These are phyloP conservation scores for Chlorella sp. DNA, from an alignment of 139 green algal species.

Conservation along the genomic window DNA sequence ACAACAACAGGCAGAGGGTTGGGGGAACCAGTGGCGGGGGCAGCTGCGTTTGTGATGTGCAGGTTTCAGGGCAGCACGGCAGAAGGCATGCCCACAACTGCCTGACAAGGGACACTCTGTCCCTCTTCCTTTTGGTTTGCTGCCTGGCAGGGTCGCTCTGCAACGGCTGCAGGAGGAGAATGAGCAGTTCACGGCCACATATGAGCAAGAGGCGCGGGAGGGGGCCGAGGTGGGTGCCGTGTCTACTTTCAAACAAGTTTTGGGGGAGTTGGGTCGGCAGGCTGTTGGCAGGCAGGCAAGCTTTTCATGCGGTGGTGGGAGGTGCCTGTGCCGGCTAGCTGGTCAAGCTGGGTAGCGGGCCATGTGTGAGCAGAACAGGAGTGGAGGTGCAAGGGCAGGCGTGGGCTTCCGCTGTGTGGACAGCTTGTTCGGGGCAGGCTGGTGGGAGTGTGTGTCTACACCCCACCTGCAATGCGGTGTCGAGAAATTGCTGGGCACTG, in stretches of 20 bases:
- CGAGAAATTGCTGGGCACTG: too few relatives aligned
- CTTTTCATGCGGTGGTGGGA: neutral
- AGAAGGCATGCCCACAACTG: neutral
- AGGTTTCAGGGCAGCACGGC: too few relatives aligned
- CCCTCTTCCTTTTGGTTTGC: neutral
- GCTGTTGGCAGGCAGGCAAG: too few relatives aligned
- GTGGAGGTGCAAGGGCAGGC: neutral
- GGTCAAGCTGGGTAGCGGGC: too few relatives aligned
- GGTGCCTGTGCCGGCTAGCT: too few relatives aligned
- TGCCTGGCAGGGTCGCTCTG: neutral
- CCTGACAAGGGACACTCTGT: neutral
- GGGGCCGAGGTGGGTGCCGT: neutral
- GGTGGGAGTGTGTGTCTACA: too few relatives aligned
- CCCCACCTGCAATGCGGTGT: too few relatives aligned
- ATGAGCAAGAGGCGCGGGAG: slow-evolving; percentile 13
- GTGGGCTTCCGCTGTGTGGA: too few relatives aligned
- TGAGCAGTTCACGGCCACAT: neutral
- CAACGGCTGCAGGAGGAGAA: slow-evolving; percentile 18
- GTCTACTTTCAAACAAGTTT: too few relatives aligned
- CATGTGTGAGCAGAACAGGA: neutral
- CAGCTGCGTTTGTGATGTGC: neutral
- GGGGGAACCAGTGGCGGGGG: too few relatives aligned
- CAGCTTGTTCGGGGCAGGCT: neutral
- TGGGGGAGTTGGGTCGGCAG: too few relatives aligned
- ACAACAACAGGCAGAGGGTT: neutral